Conservation (phyloP, 2,329 filamentous ascomycete genomes). For the Rutstroemia sp. region DNA sequence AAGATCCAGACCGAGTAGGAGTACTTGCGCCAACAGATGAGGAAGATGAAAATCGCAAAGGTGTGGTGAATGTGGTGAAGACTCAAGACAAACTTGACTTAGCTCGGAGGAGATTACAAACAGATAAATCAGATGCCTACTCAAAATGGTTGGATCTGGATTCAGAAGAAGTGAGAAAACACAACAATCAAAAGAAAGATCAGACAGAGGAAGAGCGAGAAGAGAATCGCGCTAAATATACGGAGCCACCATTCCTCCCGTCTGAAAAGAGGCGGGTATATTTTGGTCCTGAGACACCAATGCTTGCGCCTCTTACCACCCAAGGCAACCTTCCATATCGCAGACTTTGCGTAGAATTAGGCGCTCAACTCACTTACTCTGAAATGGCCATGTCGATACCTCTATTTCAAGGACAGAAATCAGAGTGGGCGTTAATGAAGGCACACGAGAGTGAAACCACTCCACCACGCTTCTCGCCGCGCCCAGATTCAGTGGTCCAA, state of each 20-base stretch:
- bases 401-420: conserved; percentile 79
- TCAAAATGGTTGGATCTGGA: conserved; percentile 70
- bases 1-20: conserved; percentile 28
- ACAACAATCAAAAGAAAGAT: conserved; percentile 39
- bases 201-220: conserved; percentile 38
- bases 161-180: conserved; percentile 39
- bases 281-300: conserved; percentile 87
- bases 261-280: conserved; percentile 93
- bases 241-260: conserved; percentile 79
- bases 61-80: conserved; percentile 68
- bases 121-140: conserved; percentile 69
- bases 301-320: conserved; percentile 90
- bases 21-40: conserved; percentile 22
- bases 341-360: conserved; percentile 79
- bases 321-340: conserved; percentile 96
- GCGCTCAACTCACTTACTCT: conserved; percentile 90
- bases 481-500: conserved; percentile 48
- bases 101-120: conserved; percentile 61
- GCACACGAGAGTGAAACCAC: conserved; percentile 76
- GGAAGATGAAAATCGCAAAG: conserved; percentile 44
- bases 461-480: conserved; percentile 56
- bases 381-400: conserved; percentile 96
- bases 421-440: conserved; percentile 93
- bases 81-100: conserved; percentile 66
- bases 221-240: conserved; percentile 71